phyloP scores from a whole-genome alignment of 495 filamentous ascomycete genomes.

The Thermothielavioides terrestris region DNA sequence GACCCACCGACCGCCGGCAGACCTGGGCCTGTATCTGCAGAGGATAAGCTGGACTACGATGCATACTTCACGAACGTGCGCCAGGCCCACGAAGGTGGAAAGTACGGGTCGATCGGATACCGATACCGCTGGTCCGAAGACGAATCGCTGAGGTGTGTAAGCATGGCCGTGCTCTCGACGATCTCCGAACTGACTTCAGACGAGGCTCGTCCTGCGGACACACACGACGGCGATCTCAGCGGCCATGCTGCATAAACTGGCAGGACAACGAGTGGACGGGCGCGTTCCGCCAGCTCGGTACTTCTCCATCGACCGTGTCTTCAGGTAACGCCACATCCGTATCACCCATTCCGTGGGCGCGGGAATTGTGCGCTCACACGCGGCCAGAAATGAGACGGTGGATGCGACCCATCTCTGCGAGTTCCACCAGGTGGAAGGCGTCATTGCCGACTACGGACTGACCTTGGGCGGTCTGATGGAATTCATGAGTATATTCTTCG shows the following conservation, averaged over 20 bases:
- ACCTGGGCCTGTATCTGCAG: slow-evolving; percentile 46
- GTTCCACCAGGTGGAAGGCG: slow-evolving; percentile 97
- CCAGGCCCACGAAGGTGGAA: slow-evolving; percentile 73
- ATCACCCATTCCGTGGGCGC: too few species aligned
- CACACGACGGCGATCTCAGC: slow-evolving; percentile 90
- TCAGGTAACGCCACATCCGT: slow-evolving; percentile 34
- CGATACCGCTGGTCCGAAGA: slow-evolving; percentile 84
- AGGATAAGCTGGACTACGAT: slow-evolving; percentile 71
- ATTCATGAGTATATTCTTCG: slow-evolving; percentile 96
- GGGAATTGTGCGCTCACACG: not conserved
- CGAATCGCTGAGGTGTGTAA: slow-evolving; percentile 54
- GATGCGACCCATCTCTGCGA: slow-evolving; percentile 95
- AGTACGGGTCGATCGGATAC: slow-evolving; percentile 91
- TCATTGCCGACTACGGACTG: slow-evolving; percentile 90
- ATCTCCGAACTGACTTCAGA: not conserved
- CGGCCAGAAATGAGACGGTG: slow-evolving; percentile 61
- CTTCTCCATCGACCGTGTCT: slow-evolving; percentile 97
- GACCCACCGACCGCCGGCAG: slow-evolving; percentile 70
- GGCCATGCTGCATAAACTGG: slow-evolving; percentile 81
- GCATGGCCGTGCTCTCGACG: not conserved
- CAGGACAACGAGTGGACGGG: slow-evolving; percentile 49
- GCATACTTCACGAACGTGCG: slow-evolving; percentile 79
- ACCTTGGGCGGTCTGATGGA: slow-evolving; percentile 89
- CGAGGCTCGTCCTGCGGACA: slow-evolving; percentile 79
- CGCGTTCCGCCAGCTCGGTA: slow-evolving; percentile 66